These are phyloP conservation scores for Aspergillus proliferans DNA, from an alignment of 2,329 filamentous ascomycete genomes.

Conservation along the genomic window DNA sequence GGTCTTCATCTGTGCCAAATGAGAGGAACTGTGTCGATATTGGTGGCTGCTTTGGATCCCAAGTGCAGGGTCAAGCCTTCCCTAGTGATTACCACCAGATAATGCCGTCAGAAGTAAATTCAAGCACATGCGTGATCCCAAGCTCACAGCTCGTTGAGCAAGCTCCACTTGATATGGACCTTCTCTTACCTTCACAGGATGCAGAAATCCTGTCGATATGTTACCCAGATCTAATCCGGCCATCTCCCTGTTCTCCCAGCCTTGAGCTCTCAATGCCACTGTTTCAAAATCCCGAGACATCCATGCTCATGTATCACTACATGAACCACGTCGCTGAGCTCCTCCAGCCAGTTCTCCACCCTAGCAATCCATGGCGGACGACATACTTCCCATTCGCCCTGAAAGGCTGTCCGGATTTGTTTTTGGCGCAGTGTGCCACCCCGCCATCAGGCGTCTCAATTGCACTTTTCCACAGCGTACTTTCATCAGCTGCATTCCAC, in stretches of 20 bases:
- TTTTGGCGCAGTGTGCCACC: background rate
- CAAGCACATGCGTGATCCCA: too few relatives aligned
- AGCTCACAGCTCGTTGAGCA: too few relatives aligned
- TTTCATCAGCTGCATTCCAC: slow-evolving; percentile 10
- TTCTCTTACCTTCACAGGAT: background rate
- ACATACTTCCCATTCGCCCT: slow-evolving; percentile 11
- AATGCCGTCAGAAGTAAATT: too few relatives aligned
- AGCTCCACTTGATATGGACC: too few relatives aligned
- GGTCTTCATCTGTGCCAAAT: too few relatives aligned
- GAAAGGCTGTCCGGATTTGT: slow-evolving; percentile 5
- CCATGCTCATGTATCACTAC: slow-evolving; percentile 6
- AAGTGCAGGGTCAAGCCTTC: too few relatives aligned
- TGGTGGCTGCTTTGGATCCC: too few relatives aligned
- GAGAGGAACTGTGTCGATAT: too few relatives aligned
- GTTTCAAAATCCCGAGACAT: slow-evolving; percentile 2
- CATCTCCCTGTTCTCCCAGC: background rate
- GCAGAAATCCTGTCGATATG: background rate
- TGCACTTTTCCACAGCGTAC: slow-evolving; percentile 7
- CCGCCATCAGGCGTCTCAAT: slow-evolving; percentile 4
- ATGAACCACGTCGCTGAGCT: slow-evolving; percentile 8
- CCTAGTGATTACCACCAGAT: too few relatives aligned
- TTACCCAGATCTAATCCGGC: background rate
- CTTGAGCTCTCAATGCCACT: background rate
- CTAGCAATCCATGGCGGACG: slow-evolving; percentile 8
- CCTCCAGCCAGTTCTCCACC: slow-evolving; percentile 8